Percentiles rank a stretch among this genome's conserved stretches.
These are phyloP conservation scores for Ensete ventricosum DNA, from an alignment of 176 grass and related monocot species.

Conservation along the genomic window DNA sequence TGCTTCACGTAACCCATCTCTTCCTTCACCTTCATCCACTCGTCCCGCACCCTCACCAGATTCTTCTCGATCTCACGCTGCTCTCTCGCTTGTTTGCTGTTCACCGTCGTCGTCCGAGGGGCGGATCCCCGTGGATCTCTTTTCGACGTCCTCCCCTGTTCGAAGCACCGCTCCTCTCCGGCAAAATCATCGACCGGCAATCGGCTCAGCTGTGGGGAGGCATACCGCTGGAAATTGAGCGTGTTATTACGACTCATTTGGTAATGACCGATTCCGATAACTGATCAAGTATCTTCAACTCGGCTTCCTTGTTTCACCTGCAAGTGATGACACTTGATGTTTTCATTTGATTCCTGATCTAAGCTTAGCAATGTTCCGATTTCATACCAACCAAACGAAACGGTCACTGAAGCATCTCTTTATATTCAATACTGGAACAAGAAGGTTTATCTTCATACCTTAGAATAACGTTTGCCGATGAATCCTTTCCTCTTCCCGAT, in stretches of 20 bases:
- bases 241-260: constrained; percentile 23
- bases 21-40: constrained; percentile 13
- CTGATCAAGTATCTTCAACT: neutral
- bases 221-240: constrained; percentile 25
- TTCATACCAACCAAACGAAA: no score
- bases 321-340: neutral
- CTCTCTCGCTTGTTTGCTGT: constrained; percentile 34
- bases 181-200: neutral
- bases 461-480: neutral
- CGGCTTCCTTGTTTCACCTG: neutral
- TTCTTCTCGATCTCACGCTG: constrained; percentile 43
- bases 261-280: neutral
- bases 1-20: neutral
- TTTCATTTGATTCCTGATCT: no score
- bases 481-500: constrained; percentile 3
- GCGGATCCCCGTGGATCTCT: constrained; percentile 5
- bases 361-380: no score
- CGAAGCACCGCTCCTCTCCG: neutral
- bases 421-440: no score
- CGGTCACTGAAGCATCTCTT: no score
- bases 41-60: neutral
- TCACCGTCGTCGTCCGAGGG: neutral
- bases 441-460: neutral
- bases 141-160: constrained; percentile 26
- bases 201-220: neutral